Conservation (phyloP, 1,284 basidiomycete genomes). For the Hymenochaete sp. region DNA sequence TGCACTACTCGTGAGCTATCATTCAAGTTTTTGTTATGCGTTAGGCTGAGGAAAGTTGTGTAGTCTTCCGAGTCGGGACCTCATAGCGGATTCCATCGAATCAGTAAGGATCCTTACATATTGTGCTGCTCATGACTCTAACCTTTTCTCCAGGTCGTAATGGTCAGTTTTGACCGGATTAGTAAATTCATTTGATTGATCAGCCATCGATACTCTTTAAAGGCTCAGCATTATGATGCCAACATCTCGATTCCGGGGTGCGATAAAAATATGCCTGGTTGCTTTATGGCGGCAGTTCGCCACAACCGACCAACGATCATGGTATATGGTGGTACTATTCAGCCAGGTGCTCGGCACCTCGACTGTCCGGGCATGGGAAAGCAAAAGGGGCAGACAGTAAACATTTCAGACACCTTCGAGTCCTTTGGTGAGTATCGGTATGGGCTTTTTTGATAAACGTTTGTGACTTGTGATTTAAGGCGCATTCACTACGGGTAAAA, state of each 20-base stretch:
- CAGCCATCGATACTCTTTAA: slow-evolving; percentile 3
- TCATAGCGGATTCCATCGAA: slow-evolving; percentile 89
- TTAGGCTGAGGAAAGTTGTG: slow-evolving; percentile 13
- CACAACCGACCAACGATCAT: slow-evolving; percentile 83
- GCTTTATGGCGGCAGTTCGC: slow-evolving; percentile 75
- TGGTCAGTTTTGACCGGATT: slow-evolving; percentile 47
- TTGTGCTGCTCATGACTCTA: not conserved
- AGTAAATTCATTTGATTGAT: not conserved
- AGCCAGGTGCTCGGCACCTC: slow-evolving; percentile 62
- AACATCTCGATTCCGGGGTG: slow-evolving; percentile 79
- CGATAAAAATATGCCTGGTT: slow-evolving; percentile 93
- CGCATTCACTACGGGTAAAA: slow-evolving; percentile 65
- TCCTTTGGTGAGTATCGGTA: slow-evolving; percentile 48
- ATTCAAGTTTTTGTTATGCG: not conserved
- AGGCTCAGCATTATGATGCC: slow-evolving; percentile 84
- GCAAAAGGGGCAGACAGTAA: slow-evolving; percentile 71
- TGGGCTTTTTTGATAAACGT: slow-evolving; percentile 4
- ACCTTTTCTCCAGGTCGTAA: slow-evolving; percentile 42
- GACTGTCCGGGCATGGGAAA: slow-evolving; percentile 76
- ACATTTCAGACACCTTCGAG: slow-evolving; percentile 78
- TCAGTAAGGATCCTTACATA: slow-evolving; percentile 40
- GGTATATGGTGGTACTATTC: slow-evolving; percentile 81
- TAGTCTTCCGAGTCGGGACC: slow-evolving; percentile 79
- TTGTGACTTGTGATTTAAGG: slow-evolving; percentile 31
- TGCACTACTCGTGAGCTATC: slow-evolving; percentile 64